phyloP scores from a whole-genome alignment of 169 alveolate genomes.

The Pseudocohnilembus persalinus region DNA sequence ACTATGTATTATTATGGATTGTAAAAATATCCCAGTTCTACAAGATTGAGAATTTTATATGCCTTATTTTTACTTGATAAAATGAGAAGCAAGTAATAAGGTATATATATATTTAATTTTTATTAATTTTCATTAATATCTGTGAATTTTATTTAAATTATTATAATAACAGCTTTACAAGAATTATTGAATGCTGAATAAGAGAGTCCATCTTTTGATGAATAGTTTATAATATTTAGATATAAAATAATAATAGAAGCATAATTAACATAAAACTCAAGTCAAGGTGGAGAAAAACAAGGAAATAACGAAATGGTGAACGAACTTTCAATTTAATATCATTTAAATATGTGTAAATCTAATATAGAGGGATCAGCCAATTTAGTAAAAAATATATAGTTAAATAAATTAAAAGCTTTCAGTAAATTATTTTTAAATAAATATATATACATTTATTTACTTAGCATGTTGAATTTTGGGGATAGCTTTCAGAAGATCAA shows the following conservation, averaged over 20 bases:
- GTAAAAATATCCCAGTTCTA: slow-evolving; percentile 15
- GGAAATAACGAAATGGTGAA: slow-evolving; percentile 16
- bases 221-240: slow-evolving; percentile 20
- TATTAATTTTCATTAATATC: neutral
- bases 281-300: slow-evolving; percentile 7
- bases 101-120: neutral
- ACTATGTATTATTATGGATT: slow-evolving; percentile 25
- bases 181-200: slow-evolving; percentile 24
- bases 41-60: slow-evolving; percentile 13
- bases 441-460: too few species aligned
- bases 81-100: slow-evolving; percentile 18
- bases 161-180: neutral
- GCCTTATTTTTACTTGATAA: slow-evolving; percentile 14
- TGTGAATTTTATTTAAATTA: neutral
- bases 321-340: slow-evolving; percentile 18
- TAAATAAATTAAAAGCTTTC: too few species aligned
- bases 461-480: slow-evolving; percentile 24
- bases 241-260: slow-evolving; percentile 18
- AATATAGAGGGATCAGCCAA: slow-evolving; percentile 21
- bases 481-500: slow-evolving; percentile 5
- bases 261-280: neutral
- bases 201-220: slow-evolving; percentile 28
- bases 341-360: slow-evolving; percentile 11
- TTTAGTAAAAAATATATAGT: neutral
- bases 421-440: too few species aligned